Percentiles rank a stretch among this genome's conserved stretches.
Evolutionary conservation across 2,329 filamentous ascomycete genomes (phyloP).

Genomic region (Trichoderma sp.): DNA sequence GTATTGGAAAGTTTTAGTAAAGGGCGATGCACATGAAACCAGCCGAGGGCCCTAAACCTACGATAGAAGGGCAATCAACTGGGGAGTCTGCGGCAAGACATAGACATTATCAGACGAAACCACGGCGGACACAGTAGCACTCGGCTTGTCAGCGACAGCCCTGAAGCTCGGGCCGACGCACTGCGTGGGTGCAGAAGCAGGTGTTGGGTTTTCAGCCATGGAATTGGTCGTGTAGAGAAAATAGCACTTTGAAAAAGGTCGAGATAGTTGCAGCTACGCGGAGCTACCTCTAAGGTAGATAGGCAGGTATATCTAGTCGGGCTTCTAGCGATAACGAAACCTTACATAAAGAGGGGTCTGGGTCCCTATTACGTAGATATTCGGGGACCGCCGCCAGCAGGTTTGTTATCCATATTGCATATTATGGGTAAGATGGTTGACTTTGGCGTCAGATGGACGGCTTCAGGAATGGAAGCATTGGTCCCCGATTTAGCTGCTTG

Average conservation of each 20-base stretch:
- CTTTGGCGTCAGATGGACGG: neutral
- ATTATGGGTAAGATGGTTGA: neutral
- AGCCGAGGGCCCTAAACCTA: slow-evolving; percentile 50
- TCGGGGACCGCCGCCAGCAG: slow-evolving; percentile 7
- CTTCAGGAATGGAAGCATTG: slow-evolving; percentile 4
- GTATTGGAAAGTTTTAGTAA: slow-evolving; percentile 24
- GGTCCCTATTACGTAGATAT: slow-evolving; percentile 11
- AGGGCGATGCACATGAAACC: neutral
- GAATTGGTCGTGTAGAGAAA: slow-evolving; percentile 38
- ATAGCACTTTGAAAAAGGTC: neutral
- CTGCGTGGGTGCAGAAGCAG: slow-evolving; percentile 44
- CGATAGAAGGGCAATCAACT: slow-evolving; percentile 96
- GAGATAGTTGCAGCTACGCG: neutral
- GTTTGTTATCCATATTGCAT: slow-evolving; percentile 5
- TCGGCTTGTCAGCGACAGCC: slow-evolving; percentile 73
- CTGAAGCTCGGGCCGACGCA: slow-evolving; percentile 79
- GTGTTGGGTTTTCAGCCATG: slow-evolving; percentile 28
- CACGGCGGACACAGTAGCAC: slow-evolving; percentile 81
- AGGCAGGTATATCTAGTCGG: slow-evolving; percentile 11
- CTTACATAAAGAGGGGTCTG: slow-evolving; percentile 17
- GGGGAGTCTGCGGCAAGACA: slow-evolving; percentile 86
- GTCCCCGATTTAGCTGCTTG: neutral
- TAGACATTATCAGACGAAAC: slow-evolving; percentile 84
- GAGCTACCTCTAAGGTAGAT: slow-evolving; percentile 3
- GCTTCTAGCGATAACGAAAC: slow-evolving; percentile 11